These are phyloP conservation scores for Phytopythium litorale DNA, from an alignment of 352 stramenopile species.

Conservation along the genomic window DNA sequence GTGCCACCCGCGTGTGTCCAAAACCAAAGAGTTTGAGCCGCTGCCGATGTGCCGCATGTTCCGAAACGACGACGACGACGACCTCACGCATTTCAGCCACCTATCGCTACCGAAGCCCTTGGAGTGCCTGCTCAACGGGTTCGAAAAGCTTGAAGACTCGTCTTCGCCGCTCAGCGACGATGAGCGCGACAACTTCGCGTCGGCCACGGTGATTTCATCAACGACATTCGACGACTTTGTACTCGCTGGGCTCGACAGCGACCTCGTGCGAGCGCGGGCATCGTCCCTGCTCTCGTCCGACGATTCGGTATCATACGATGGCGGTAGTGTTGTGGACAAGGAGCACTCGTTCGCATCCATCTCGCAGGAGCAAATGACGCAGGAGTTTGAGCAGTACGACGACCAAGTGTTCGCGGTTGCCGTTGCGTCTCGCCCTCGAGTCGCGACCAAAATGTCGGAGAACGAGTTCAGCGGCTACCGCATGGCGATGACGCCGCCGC, in stretches of 20 bases:
- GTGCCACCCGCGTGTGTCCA: slow-evolving; percentile 40
- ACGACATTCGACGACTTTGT: slow-evolving; percentile 53
- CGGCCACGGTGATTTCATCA: slow-evolving; percentile 30
- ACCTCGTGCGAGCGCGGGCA: slow-evolving; percentile 58
- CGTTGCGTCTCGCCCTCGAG: slow-evolving; percentile 10
- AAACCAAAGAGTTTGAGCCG: slow-evolving; percentile 60
- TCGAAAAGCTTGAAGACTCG: slow-evolving; percentile 19
- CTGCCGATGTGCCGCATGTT: slow-evolving; percentile 81
- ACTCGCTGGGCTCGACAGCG: slow-evolving; percentile 51
- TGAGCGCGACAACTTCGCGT: slow-evolving; percentile 23
- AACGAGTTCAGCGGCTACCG: slow-evolving; percentile 32
- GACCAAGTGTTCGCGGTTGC: slow-evolving; percentile 62
- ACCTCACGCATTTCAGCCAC: slow-evolving; percentile 29
- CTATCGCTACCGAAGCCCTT: slow-evolving; percentile 57
- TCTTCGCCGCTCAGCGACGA: slow-evolving; percentile 25
- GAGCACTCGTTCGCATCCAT: slow-evolving; percentile 39
- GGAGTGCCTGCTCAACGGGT: slow-evolving; percentile 49
- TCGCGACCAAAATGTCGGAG: slow-evolving; percentile 34
- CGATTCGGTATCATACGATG: slow-evolving; percentile 36
- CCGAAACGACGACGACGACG: slow-evolving; percentile 25
- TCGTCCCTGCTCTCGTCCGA: slow-evolving; percentile 53
- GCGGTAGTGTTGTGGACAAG: slow-evolving; percentile 38
- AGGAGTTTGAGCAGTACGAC: slow-evolving; percentile 69
- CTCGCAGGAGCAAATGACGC: slow-evolving; percentile 36
- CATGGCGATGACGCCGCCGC: slow-evolving; percentile 45